Conservation (phyloP, 2,329 filamentous ascomycete species). For the Calonectria pseudoturangicola region DNA sequence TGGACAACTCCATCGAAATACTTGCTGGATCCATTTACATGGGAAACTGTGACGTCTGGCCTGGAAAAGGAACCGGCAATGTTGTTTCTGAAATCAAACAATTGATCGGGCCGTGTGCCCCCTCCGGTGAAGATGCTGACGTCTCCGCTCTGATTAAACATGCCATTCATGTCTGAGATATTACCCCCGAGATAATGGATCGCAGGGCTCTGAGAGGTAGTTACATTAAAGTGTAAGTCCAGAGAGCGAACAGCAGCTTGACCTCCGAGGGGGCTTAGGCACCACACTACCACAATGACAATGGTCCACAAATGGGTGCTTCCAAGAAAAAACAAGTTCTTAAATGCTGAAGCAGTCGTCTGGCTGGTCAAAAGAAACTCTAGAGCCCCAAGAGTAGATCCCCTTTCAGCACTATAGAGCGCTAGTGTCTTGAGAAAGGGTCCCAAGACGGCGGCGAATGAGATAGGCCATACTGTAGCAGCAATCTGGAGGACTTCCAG, state of each 20-base stretch:
- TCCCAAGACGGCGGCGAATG: not conserved
- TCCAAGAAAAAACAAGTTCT: not conserved
- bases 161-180: not conserved
- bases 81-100: not conserved
- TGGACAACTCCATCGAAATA: not conserved
- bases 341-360: not conserved
- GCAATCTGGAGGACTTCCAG: not conserved
- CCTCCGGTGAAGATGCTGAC: not conserved
- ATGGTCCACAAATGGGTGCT: not conserved
- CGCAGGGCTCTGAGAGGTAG: not conserved
- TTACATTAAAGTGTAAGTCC: not conserved
- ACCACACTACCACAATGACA: not conserved
- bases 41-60: not conserved
- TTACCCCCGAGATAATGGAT: not conserved
- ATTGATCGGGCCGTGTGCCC: not conserved
- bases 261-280: not conserved
- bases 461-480: not conserved
- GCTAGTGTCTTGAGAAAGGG: not conserved
- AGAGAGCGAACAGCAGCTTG: not conserved
- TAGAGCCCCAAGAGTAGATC: not conserved
- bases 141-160: not conserved
- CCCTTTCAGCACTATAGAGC: not conserved
- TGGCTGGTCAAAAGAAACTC: not conserved
- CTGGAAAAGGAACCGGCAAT: not conserved
- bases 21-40: not conserved